phyloP scores from a whole-genome alignment of 352 stramenopile species.

The Vaucheria bursata region DNA sequence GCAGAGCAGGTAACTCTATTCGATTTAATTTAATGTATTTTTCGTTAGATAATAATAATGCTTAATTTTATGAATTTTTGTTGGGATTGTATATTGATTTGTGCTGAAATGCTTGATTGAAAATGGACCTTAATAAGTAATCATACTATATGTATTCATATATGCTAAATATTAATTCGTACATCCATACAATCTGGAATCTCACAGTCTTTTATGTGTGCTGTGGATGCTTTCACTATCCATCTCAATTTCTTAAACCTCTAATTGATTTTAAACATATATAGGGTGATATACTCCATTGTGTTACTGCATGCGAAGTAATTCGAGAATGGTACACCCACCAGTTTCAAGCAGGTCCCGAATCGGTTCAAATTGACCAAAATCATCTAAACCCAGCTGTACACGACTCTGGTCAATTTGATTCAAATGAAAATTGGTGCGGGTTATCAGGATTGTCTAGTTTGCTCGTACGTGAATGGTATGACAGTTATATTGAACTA shows the following conservation, averaged over 20 bases:
- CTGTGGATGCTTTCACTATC: neutral
- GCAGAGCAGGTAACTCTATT: neutral
- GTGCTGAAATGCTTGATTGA: neutral
- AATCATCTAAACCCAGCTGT: neutral
- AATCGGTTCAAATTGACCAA: neutral
- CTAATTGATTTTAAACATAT: neutral
- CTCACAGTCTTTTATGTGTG: neutral
- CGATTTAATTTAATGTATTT: neutral
- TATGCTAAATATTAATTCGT: neutral
- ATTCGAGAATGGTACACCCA: neutral
- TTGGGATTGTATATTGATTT: neutral
- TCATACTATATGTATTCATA: constrained; percentile 3
- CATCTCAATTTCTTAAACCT: neutral
- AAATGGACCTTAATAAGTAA: neutral
- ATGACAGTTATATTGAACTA: neutral
- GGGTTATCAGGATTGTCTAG: neutral
- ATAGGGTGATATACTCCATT: neutral
- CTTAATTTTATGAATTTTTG: neutral
- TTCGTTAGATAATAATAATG: neutral
- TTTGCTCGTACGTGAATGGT: neutral
- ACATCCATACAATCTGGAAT: neutral
- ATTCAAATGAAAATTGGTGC: neutral
- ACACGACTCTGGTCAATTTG: neutral
- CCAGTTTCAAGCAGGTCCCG: neutral
- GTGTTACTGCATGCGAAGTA: neutral